Percentiles rank a stretch among this genome's conserved stretches.
These are phyloP conservation scores for Artemisia tridentata DNA, from an alignment of 129 eudicot genomes.

Conservation along the genomic window DNA sequence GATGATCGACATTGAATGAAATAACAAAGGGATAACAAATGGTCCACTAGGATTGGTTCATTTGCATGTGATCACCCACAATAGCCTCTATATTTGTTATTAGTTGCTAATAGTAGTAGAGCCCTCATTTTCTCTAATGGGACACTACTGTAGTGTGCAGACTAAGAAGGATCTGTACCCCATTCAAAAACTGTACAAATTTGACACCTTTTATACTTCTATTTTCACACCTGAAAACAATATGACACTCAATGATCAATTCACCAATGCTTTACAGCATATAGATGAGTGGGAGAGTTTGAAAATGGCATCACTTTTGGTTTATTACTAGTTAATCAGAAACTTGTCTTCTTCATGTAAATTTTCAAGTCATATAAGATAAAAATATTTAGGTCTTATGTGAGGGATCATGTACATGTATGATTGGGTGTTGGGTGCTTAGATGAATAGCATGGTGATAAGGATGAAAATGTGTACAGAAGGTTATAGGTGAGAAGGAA, in stretches of 20 bases:
- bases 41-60: slow-evolving; percentile 30
- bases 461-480: too few species aligned
- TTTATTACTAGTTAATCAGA: background rate
- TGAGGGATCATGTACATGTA: background rate
- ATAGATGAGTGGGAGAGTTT: slow-evolving; percentile 16
- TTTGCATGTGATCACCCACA: slow-evolving; percentile 30
- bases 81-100: background rate
- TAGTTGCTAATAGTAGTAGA: slow-evolving; percentile 17
- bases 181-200: slow-evolving; percentile 1
- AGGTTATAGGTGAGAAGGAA: too few species aligned
- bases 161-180: slow-evolving; percentile 18
- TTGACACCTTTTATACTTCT: slow-evolving; percentile 14
- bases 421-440: too few species aligned
- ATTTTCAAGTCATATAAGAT: too few species aligned
- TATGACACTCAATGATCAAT: background rate
- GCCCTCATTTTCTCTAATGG: slow-evolving; percentile 28
- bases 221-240: slow-evolving; percentile 27
- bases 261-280: slow-evolving; percentile 16
- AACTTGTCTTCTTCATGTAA: background rate
- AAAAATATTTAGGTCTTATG: background rate
- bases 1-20: slow-evolving; percentile 9
- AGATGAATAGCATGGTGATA: too few species aligned
- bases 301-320: background rate
- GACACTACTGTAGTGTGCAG: slow-evolving; percentile 25
- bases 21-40: slow-evolving; percentile 6